A percentile compares a stretch with the other conserved stretches of the same genome.
Conservation (phyloP, 352 stramenopile genomes). For the Pythium utonaiense region DNA sequence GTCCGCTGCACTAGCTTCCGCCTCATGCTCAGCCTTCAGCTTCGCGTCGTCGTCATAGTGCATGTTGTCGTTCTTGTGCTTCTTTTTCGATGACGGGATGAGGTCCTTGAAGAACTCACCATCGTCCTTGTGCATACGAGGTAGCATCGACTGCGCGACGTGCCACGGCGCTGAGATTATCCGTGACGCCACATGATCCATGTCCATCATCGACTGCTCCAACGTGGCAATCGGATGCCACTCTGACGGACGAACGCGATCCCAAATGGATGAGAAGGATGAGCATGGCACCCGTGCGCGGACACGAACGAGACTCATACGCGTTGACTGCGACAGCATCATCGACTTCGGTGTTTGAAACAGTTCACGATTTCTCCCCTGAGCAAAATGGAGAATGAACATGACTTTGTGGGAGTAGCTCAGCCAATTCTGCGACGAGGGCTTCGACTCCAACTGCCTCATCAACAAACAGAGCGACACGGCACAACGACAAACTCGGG, state of each 20-base stretch:
- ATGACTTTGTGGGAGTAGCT: neutral
- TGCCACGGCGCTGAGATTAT: constrained; percentile 27
- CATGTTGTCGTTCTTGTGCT: constrained; percentile 9
- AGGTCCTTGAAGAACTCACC: constrained; percentile 86
- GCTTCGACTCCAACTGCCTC: neutral
- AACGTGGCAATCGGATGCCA: constrained; percentile 77
- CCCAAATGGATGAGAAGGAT: constrained; percentile 63
- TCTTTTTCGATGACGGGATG: constrained; percentile 32
- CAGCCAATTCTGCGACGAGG: neutral
- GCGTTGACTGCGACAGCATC: neutral
- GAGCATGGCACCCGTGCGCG: neutral
- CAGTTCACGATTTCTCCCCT: neutral
- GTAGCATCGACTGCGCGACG: constrained; percentile 26
- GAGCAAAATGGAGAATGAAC: neutral
- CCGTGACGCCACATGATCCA: constrained; percentile 27
- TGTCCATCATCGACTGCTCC: constrained; percentile 69
- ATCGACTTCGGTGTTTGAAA: neutral
- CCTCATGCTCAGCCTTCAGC: constrained; percentile 5
- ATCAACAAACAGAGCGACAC: neutral
- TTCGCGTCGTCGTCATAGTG: neutral
- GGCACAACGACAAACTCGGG: neutral
- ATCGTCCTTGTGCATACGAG: constrained; percentile 18
- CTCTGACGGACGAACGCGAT: constrained; percentile 66
- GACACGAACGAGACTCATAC: neutral
- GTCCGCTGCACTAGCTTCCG: constrained; percentile 1